Percentiles rank a stretch among this genome's conserved stretches.
Conservation (phyloP, 1,284 basidiomycete genomes). For the Cutaneotrichosporon cavernicola region DNA sequence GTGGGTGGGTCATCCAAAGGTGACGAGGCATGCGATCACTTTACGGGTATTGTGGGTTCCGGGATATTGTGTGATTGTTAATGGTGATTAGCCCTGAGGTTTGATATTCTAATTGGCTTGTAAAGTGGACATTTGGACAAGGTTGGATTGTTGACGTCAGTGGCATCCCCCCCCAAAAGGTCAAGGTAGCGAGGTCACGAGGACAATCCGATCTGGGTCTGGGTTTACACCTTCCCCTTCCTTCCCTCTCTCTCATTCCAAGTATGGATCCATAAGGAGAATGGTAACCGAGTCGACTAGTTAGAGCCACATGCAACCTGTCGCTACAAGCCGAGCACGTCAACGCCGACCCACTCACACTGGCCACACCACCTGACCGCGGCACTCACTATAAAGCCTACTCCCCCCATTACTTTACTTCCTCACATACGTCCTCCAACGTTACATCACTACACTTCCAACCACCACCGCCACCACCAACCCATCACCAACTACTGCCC, state of each 20-base stretch:
- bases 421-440: neutral
- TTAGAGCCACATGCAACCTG: neutral
- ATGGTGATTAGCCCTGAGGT: neutral
- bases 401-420: neutral
- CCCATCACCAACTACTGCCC: conserved; percentile 13
- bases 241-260: too few species aligned
- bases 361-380: neutral
- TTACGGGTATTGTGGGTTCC: too few species aligned
- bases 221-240: too few species aligned
- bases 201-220: neutral
- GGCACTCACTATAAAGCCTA: neutral
- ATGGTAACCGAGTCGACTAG: neutral
- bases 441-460: too few species aligned
- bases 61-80: neutral
- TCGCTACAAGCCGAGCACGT: neutral
- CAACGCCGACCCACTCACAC: conserved; percentile 1
- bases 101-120: neutral
- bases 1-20: too few species aligned
- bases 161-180: too few species aligned
- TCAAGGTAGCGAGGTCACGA: neutral
- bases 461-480: conserved; percentile 7
- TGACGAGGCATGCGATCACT: too few species aligned
- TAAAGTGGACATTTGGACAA: neutral
- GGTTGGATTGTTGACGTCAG: conserved; percentile 1
- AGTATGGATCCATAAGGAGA: too few species aligned